phyloP scores from a whole-genome alignment of 192 early-diverging fungal species.

The Gryganskiella cystojenkinii region DNA sequence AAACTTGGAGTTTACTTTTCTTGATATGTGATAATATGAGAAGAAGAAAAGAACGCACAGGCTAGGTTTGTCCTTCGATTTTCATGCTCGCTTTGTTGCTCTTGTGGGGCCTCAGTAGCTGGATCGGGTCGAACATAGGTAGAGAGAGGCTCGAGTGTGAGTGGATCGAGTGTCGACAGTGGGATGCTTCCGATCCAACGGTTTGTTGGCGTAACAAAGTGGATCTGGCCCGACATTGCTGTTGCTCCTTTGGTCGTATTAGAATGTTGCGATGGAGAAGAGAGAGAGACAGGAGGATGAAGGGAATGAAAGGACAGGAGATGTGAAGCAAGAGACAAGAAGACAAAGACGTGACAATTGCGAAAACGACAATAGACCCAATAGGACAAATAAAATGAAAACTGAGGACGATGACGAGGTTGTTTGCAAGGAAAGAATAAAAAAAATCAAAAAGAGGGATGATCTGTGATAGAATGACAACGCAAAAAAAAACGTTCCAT shows the following conservation, averaged over 20 bases:
- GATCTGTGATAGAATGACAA: too few species aligned
- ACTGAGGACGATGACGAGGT: background rate
- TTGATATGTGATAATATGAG: too few species aligned
- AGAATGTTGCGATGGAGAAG: background rate
- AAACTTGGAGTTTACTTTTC: too few species aligned
- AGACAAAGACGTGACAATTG: background rate
- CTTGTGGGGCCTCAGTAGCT: background rate
- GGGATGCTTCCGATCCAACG: constrained; percentile 49
- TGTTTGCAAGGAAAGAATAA: background rate
- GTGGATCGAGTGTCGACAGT: constrained; percentile 28
- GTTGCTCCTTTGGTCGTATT: background rate
- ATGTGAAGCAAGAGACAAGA: background rate
- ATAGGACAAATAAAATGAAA: background rate
- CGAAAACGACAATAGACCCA: background rate
- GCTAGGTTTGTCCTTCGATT: background rate
- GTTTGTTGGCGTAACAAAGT: constrained; percentile 50
- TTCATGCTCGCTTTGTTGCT: background rate
- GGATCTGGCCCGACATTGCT: constrained; percentile 13
- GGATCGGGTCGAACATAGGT: constrained; percentile 24
- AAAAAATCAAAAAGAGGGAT: background rate
- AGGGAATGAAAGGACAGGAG: background rate
- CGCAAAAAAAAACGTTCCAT: too few species aligned
- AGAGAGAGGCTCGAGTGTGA: constrained; percentile 36
- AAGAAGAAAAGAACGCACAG: background rate
- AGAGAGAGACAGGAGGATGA: background rate